Percentiles rank a stretch among this genome's conserved stretches.
Conservation (phyloP, 345 rosid genomes). For the Garcia nutans region DNA sequence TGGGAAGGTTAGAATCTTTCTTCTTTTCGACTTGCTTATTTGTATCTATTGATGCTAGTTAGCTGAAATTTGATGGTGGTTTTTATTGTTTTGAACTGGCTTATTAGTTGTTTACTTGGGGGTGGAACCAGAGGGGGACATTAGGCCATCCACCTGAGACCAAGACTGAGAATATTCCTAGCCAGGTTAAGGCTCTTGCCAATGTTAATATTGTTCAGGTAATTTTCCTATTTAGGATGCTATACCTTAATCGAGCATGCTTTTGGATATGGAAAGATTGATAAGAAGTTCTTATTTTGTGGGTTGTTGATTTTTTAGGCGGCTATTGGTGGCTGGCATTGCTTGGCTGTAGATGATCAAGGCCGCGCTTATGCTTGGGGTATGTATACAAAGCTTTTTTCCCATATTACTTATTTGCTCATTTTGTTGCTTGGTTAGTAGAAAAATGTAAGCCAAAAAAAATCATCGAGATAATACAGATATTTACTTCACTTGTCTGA, state of each 20-base stretch:
- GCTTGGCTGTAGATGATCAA: slow-evolving; percentile 99
- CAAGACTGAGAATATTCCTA: slow-evolving; percentile 84
- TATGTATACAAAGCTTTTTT: slow-evolving; percentile 36
- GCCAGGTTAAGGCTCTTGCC: slow-evolving; percentile 48
- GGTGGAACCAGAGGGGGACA: slow-evolving; percentile 99
- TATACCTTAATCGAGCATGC: neutral
- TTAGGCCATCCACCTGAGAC: slow-evolving; percentile 89
- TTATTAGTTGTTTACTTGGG: slow-evolving; percentile 93
- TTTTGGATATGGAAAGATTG: neutral
- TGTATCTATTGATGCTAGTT: slow-evolving; percentile 3
- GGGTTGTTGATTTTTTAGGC: slow-evolving; percentile 52
- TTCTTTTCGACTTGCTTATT: neutral
- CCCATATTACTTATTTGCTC: neutral
- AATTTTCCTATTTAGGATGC: neutral
- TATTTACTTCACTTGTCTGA: neutral
- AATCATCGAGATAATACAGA: neutral
- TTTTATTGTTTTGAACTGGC: slow-evolving; percentile 4
- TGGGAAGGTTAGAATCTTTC: slow-evolving; percentile 61
- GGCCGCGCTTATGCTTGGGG: slow-evolving; percentile 99
- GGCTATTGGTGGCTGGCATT: slow-evolving; percentile 99
- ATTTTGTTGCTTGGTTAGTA: neutral
- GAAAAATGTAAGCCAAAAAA: neutral
- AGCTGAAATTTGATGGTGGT: slow-evolving; percentile 1
- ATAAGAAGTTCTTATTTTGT: neutral
- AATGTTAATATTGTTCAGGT: slow-evolving; percentile 88